Conservation (phyloP, 208 protist species). For the Trypanosomatidae sp. region DNA sequence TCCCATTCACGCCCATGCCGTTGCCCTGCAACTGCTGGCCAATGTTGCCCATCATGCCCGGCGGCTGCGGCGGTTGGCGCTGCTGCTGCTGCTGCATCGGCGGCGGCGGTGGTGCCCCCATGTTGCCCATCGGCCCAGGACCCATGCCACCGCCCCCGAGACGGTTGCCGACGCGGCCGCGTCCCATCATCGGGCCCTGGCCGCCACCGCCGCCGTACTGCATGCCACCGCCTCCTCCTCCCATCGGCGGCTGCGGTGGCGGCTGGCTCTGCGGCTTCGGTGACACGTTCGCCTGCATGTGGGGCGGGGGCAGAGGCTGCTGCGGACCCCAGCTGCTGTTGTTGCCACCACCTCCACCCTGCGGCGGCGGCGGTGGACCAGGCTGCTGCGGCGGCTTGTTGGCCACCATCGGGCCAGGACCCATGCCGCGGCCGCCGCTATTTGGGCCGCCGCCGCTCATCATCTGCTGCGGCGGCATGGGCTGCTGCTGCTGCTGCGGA, state of each 20-base stretch:
- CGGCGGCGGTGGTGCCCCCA: constrained; percentile 22
- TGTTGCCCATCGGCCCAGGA: constrained; percentile 23
- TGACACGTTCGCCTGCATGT: constrained; percentile 20
- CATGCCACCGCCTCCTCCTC: constrained; percentile 16
- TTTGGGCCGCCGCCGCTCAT: constrained; percentile 20
- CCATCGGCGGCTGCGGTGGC: too few relatives aligned
- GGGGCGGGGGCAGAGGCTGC: constrained; percentile 20
- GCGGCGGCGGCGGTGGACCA: neutral
- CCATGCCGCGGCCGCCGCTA: constrained; percentile 20
- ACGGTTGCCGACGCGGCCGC: constrained; percentile 12
- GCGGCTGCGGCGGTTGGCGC: too few relatives aligned
- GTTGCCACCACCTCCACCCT: constrained; percentile 3
- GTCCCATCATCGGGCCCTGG: constrained; percentile 21
- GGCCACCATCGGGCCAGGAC: constrained; percentile 22
- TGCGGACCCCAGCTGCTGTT: constrained; percentile 27
- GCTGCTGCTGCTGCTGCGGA: constrained; percentile 14
- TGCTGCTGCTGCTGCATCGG: constrained; percentile 17
- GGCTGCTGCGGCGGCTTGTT: constrained; percentile 23
- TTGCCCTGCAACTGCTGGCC: neutral
- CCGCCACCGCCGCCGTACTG: constrained; percentile 22
- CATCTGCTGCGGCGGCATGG: too few relatives aligned
- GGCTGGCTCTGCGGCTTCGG: constrained; percentile 27
- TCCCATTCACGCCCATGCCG: constrained; percentile 8
- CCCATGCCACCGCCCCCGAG: constrained; percentile 12
- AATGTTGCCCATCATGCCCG: constrained; percentile 15